A percentile compares a stretch with the other conserved stretches of the same genome.
Conservation (phyloP, 495 filamentous ascomycete species). For the Clavariopsis aquatica region DNA sequence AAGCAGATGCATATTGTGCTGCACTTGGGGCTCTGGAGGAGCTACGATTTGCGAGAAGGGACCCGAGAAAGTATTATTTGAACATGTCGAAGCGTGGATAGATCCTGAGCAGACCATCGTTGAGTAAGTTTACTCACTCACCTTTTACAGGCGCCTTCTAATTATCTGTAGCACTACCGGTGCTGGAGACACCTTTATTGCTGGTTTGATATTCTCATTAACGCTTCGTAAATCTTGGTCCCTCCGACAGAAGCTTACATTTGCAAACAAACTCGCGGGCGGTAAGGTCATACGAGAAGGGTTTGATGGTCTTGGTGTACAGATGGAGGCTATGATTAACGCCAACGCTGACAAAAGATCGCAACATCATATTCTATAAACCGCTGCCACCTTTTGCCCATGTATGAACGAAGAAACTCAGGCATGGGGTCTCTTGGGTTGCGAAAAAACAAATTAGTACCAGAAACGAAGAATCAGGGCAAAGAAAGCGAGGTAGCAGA, state of each 20-base stretch:
- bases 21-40: constrained; percentile 69
- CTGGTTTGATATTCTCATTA: constrained; percentile 66
- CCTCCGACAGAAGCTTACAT: constrained; percentile 54
- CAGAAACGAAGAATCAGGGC: too few relatives aligned
- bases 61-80: too few relatives aligned
- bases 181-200: constrained; percentile 75
- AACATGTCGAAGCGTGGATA: too few relatives aligned
- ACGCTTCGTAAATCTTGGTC: constrained; percentile 52
- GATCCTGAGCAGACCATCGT: constrained; percentile 52
- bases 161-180: constrained; percentile 59
- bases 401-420: too few relatives aligned
- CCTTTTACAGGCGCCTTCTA: constrained; percentile 12
- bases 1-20: constrained; percentile 58
- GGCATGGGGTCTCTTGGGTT: too few relatives aligned
- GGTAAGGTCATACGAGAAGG: constrained; percentile 68
- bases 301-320: constrained; percentile 45
- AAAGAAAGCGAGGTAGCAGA: too few relatives aligned
- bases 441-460: too few relatives aligned
- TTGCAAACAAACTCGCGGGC: constrained; percentile 68
- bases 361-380: too few relatives aligned
- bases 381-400: too few relatives aligned
- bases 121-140: constrained; percentile 56
- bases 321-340: too few relatives aligned
- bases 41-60: constrained; percentile 48
- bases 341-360: too few relatives aligned